Conservation (phyloP, 805 yeast genomes). For the Metschnikowia chrysomelidarum region DNA sequence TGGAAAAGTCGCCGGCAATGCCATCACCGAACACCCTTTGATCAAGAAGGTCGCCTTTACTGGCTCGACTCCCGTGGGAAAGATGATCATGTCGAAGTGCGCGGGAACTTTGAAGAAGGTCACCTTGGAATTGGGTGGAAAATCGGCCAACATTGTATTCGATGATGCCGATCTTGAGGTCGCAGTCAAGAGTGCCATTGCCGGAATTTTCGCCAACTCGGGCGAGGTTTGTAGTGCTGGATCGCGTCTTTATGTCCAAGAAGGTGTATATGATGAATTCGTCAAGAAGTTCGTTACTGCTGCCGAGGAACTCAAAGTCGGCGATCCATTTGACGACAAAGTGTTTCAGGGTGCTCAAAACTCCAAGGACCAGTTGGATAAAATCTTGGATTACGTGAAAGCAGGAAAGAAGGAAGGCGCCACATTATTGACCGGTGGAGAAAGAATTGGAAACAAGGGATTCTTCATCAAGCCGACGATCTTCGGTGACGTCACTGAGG, state of each 20-base stretch:
- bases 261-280: constrained; percentile 75
- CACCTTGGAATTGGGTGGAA: constrained; percentile 95
- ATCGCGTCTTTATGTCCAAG: constrained; percentile 87
- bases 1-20: constrained; percentile 82
- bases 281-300: constrained; percentile 59
- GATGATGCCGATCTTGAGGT: constrained; percentile 78
- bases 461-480: constrained; percentile 78
- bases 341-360: constrained; percentile 93
- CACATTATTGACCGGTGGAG: constrained; percentile 76
- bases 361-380: constrained; percentile 72
- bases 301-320: constrained; percentile 57
- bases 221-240: constrained; percentile 98
- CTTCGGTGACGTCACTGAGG: constrained; percentile 74
- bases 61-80: constrained; percentile 92
- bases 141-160: constrained; percentile 87
- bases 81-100: constrained; percentile 79
- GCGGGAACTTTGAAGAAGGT: constrained; percentile 77
- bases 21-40: constrained; percentile 72
- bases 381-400: constrained; percentile 73
- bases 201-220: constrained; percentile 88
- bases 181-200: constrained; percentile 71
- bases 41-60: constrained; percentile 92
- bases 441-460: constrained; percentile 50
- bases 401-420: constrained; percentile 85
- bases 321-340: constrained; percentile 78